phyloP scores from a whole-genome alignment of 192 early-diverging fungal species.

The Backusella liffmaniae region DNA sequence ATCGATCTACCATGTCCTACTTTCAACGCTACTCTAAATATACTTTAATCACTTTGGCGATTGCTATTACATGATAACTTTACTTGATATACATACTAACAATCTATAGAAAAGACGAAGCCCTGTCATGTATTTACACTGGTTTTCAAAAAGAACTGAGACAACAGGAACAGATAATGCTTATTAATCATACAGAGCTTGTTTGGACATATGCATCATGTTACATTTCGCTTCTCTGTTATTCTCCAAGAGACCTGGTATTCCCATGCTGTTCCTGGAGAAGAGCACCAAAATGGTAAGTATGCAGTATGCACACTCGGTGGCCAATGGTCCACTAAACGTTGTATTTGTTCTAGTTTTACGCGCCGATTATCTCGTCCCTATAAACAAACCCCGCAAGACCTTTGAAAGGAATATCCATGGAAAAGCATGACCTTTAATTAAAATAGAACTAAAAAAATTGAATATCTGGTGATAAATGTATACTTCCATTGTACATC shows the following conservation, averaged over 20 bases:
- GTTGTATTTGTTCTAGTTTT: not conserved
- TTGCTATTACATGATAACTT: too few relatives aligned
- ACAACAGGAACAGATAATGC: not conserved
- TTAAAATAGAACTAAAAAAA: not conserved
- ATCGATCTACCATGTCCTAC: constrained; percentile 2
- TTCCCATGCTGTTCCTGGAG: not conserved
- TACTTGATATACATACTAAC: too few relatives aligned
- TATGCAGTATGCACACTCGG: not conserved
- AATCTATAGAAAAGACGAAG: not conserved
- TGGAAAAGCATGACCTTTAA: not conserved
- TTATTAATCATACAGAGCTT: not conserved
- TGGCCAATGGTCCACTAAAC: not conserved
- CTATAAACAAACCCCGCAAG: not conserved
- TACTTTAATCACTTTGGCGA: not conserved
- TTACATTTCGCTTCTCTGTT: not conserved
- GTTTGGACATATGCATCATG: not conserved
- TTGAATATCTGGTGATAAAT: not conserved
- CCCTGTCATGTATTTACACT: not conserved
- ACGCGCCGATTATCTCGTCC: not conserved
- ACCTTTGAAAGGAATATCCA: not conserved
- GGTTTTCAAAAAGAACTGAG: not conserved
- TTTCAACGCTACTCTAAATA: not conserved
- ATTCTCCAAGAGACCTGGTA: not conserved
- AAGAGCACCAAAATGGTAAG: not conserved
- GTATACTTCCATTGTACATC: not conserved